phyloP scores from a whole-genome alignment of 805 yeast genomes.

The Blastobotrys terrestris region DNA sequence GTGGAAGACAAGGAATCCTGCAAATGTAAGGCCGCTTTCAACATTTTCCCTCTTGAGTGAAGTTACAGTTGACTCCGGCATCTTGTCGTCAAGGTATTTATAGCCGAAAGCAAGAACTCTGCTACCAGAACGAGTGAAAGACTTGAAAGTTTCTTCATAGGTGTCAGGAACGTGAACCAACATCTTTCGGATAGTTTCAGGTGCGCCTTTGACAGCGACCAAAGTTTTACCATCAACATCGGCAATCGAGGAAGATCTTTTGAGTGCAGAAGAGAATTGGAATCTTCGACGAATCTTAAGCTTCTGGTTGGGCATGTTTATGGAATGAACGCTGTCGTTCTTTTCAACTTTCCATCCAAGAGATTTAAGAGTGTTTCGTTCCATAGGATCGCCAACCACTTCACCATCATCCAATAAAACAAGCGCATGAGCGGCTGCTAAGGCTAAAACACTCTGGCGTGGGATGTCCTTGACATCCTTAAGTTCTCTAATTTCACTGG shows the following conservation, averaged over 20 bases:
- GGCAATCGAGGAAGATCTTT: constrained; percentile 88
- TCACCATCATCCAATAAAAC: constrained; percentile 95
- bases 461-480: constrained; percentile 59
- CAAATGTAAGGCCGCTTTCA: constrained; percentile 71
- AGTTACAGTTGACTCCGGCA: constrained; percentile 45
- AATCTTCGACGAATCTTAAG: constrained; percentile 82
- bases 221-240: constrained; percentile 48
- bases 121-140: constrained; percentile 90
- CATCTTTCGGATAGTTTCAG: constrained; percentile 86
- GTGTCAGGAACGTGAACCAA: constrained; percentile 60
- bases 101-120: constrained; percentile 95
- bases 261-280: constrained; percentile 93
- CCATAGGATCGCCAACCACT: constrained; percentile 99
- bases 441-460: constrained; percentile 55
- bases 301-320: constrained; percentile 37
- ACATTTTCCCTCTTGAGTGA: constrained; percentile 67
- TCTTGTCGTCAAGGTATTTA: constrained; percentile 54
- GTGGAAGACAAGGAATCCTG: constrained; percentile 93
- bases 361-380: constrained; percentile 87
- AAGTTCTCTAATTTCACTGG: constrained; percentile 43
- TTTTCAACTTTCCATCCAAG: constrained; percentile 77
- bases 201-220: constrained; percentile 95
- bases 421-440: constrained; percentile 95
- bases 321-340: constrained; percentile 61
- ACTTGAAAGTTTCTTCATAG: constrained; percentile 81